Evolutionary conservation across 1,284 basidiomycete genomes (phyloP), one percentile per base, ranked within the genome.

Genomic region (Malassezia globosa): DNA sequence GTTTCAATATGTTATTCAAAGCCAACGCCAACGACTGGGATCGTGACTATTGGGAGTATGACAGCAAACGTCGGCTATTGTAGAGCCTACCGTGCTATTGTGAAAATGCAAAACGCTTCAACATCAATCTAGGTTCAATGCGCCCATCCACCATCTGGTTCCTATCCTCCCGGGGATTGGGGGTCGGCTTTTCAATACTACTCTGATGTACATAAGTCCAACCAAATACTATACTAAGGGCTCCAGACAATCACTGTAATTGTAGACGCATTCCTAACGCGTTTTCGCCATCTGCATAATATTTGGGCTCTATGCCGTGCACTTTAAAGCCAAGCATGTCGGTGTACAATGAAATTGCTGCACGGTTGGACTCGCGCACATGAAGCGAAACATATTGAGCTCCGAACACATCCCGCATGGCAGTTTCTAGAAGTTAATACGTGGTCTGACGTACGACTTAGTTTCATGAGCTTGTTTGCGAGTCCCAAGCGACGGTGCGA

Each of bases 241-340:
- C n/a, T n/a, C n/a, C n/a, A n/a, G n/a, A n/a, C n/a, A n/a, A n/a
- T 38, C 36, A 37, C 38, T 50, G 54, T 27, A 69, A 54, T 29
- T 59, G 48, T 40, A 71, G 56, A 5, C 68, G 56, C 68, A 71
- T 71, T 2, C 60, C 65, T 13, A 61, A 45, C 2, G 66, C 68
- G 38, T 71, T 64, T 38, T 71, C 68, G 19, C 68, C 68, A 35
- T 71, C 68, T 21, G 68, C 68, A 41, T 71, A 71, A 54, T 71
- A 71, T 13, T 62, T 66, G 35, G 59, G 55, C 34, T 71, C 68
- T 5, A 66, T 55, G 27, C 61, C 65, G 26, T 64, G 61, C 4
- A 69, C 64, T 44, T 61, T 50, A 44, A 69, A 71, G 24, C 66
- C 66, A n/a, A 71, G 59, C 31, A 65, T 60, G 26, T 69, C 59